Evolutionary conservation across 176 grass and related monocot genomes (phyloP).

Genomic region (Eleusine coracana): DNA sequence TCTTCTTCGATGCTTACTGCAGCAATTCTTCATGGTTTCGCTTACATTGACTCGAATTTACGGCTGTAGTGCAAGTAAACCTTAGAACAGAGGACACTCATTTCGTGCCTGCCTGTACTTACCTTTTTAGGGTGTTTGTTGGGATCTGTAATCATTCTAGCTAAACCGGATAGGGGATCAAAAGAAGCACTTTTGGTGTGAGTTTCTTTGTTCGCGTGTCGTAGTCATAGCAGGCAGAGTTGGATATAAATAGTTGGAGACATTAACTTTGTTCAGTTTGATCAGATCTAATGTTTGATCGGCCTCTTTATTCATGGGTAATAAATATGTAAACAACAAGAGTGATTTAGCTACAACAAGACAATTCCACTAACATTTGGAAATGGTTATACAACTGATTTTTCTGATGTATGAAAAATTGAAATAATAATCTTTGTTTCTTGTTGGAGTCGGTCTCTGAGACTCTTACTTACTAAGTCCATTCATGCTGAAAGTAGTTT

Average conservation of each 20-base stretch:
- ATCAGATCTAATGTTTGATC: slow-evolving; percentile 21
- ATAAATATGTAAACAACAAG: neutral
- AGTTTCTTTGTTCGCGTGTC: slow-evolving; percentile 12
- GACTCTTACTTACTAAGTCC: no score
- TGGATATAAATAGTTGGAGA: slow-evolving; percentile 19
- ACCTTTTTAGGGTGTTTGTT: slow-evolving; percentile 30
- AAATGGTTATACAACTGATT: neutral
- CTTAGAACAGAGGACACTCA: slow-evolving; percentile 10
- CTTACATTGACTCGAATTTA: slow-evolving; percentile 7
- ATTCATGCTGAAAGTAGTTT: neutral
- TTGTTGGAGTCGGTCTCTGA: neutral
- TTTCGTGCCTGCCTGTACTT: slow-evolving; percentile 35
- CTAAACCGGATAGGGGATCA: slow-evolving; percentile 22
- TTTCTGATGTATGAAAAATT: neutral
- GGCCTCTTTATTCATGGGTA: neutral
- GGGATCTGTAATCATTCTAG: slow-evolving; percentile 14
- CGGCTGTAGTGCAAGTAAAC: neutral
- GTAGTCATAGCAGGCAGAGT: neutral
- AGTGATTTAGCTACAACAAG: neutral
- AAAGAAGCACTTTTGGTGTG: slow-evolving; percentile 20
- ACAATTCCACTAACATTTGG: neutral
- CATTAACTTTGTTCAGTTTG: neutral
- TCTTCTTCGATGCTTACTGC: neutral
- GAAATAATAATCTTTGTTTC: neutral
- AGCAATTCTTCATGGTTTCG: neutral